Conservation (phyloP, 2,329 filamentous ascomycete species). For the Pseudocercospora ulei region DNA sequence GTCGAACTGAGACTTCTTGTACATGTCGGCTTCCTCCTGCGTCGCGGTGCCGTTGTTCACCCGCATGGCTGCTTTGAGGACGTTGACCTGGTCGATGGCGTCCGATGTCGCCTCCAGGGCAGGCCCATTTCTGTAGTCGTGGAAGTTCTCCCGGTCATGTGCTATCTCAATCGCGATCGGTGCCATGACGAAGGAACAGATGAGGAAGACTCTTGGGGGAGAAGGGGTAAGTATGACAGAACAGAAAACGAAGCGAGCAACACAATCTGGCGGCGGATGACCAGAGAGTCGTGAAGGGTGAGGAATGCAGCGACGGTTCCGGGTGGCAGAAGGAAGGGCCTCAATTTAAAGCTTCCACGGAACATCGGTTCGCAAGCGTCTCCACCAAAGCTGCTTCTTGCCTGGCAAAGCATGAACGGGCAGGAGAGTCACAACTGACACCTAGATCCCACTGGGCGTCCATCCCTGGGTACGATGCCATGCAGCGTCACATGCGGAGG, state of each 20-base stretch:
- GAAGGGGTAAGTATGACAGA: slow-evolving; percentile 4
- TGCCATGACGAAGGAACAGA: slow-evolving; percentile 35
- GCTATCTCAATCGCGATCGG: slow-evolving; percentile 40
- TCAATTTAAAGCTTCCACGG: slow-evolving; percentile 8
- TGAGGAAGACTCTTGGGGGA: background rate
- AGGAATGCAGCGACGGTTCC: slow-evolving; percentile 8
- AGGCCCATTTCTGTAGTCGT: slow-evolving; percentile 47
- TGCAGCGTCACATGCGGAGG: slow-evolving; percentile 15
- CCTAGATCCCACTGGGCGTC: slow-evolving; percentile 11
- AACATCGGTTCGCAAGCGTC: background rate
- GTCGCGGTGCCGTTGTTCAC: slow-evolving; percentile 41
- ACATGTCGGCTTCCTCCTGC: slow-evolving; percentile 42
- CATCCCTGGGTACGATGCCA: slow-evolving; percentile 13
- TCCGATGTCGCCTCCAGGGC: slow-evolving; percentile 52
- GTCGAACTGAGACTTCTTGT: slow-evolving; percentile 58
- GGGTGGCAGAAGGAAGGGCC: slow-evolving; percentile 2
- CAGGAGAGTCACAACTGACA: slow-evolving; percentile 14
- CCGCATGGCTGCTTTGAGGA: slow-evolving; percentile 49
- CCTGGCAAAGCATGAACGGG: slow-evolving; percentile 8
- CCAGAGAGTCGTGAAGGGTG: slow-evolving; percentile 13
- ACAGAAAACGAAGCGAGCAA: background rate
- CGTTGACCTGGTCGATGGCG: slow-evolving; percentile 51
- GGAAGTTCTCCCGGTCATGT: slow-evolving; percentile 39
- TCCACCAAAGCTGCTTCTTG: slow-evolving; percentile 12
- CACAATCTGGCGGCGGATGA: slow-evolving; percentile 18